These are phyloP conservation scores for Rhypophila decipiens DNA, from an alignment of 495 filamentous ascomycete genomes.

Conservation along the genomic window DNA sequence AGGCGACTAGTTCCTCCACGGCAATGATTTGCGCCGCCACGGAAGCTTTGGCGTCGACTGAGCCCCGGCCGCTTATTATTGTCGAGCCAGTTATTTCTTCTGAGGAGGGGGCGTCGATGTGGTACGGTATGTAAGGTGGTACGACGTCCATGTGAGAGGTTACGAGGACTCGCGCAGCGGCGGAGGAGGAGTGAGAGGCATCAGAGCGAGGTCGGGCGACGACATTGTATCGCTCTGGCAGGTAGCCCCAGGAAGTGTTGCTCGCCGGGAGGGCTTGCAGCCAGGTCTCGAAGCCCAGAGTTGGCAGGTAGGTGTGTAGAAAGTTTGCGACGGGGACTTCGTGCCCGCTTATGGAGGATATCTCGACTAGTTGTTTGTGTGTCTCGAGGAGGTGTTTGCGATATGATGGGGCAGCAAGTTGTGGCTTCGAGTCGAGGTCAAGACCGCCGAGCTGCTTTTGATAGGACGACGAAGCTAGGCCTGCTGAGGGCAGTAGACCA, in stretches of 20 bases:
- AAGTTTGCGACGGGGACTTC: slow-evolving; percentile 65
- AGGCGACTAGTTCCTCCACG: slow-evolving; percentile 51
- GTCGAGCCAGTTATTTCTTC: slow-evolving; percentile 34
- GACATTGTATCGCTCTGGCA: slow-evolving; percentile 59
- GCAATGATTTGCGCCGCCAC: slow-evolving; percentile 75
- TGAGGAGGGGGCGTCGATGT: slow-evolving; percentile 23
- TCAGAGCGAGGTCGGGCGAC: slow-evolving; percentile 59
- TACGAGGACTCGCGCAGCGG: slow-evolving; percentile 51
- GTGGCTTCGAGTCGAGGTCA: no score
- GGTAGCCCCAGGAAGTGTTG: slow-evolving; percentile 35
- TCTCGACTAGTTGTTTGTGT: slow-evolving; percentile 69
- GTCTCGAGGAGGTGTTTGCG: slow-evolving; percentile 58
- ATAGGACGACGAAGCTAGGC: no score
- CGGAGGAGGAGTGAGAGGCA: slow-evolving; percentile 35
- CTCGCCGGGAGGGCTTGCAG: slow-evolving; percentile 56
- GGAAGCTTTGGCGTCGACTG: slow-evolving; percentile 84
- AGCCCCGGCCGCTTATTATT: slow-evolving; percentile 61
- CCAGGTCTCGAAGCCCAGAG: slow-evolving; percentile 37
- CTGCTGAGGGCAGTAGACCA: no score
- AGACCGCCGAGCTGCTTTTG: no score
- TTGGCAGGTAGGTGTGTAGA: slow-evolving; percentile 58
- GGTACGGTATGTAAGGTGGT: slow-evolving; percentile 67
- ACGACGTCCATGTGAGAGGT: slow-evolving; percentile 69
- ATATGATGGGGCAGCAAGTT: slow-evolving; percentile 25
- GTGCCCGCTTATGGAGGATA: slow-evolving; percentile 66